A percentile compares a stretch with the other conserved stretches of the same genome.
Conservation (phyloP, 2,329 filamentous ascomycete genomes). For the Stagonosporopsis chrysanthemi region DNA sequence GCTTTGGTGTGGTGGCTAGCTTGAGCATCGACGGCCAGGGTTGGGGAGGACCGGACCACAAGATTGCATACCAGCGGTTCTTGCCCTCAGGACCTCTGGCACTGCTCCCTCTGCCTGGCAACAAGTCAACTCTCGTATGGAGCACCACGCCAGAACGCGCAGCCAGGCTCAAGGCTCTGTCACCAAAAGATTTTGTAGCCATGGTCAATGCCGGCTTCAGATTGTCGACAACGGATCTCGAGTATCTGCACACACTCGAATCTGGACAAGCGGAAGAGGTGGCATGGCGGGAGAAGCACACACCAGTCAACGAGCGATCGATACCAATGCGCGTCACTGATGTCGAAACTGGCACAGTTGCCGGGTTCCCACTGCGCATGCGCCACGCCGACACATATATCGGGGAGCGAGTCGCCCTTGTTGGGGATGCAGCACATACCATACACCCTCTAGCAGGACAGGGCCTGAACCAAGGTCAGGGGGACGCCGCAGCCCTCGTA, state of each 20-base stretch:
- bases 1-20: slow-evolving; percentile 91
- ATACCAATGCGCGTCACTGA: slow-evolving; percentile 72
- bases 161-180: slow-evolving; percentile 77
- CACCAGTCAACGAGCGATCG: slow-evolving; percentile 54
- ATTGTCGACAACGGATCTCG: slow-evolving; percentile 77
- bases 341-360: slow-evolving; percentile 80
- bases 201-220: slow-evolving; percentile 96
- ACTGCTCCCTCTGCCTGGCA: slow-evolving; percentile 86
- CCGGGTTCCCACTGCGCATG: slow-evolving; percentile 89
- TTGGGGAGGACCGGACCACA: slow-evolving; percentile 55
- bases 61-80: slow-evolving; percentile 94
- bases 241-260: slow-evolving; percentile 75
- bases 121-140: slow-evolving; percentile 89
- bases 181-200: slow-evolving; percentile 75
- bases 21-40: slow-evolving; percentile 69
- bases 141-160: slow-evolving; percentile 86
- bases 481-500: slow-evolving; percentile 81
- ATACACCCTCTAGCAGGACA: slow-evolving; percentile 94
- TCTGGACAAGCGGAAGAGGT: slow-evolving; percentile 72
- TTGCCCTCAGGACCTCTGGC: slow-evolving; percentile 91
- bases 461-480: slow-evolving; percentile 91
- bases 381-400: slow-evolving; percentile 95
- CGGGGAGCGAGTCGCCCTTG: slow-evolving; percentile 85
- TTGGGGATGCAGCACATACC: slow-evolving; percentile 95
- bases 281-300: slow-evolving; percentile 81